phyloP scores from a whole-genome alignment of 2,329 filamentous ascomycete species.

The Stenocarpella maydis region DNA sequence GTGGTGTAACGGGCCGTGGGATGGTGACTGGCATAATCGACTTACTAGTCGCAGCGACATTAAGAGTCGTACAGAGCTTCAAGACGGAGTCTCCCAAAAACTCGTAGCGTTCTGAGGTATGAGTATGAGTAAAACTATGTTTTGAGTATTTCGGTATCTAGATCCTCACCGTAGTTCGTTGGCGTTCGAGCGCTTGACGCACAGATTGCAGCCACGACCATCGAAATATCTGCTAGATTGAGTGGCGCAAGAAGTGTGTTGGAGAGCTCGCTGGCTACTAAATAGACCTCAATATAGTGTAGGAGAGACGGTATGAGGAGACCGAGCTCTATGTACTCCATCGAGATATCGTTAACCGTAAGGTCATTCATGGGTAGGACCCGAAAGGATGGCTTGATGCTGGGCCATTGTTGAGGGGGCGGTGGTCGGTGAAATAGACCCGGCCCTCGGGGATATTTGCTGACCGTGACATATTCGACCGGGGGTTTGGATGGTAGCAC shows the following conservation, averaged over 20 bases:
- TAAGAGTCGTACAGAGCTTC: constrained; percentile 75
- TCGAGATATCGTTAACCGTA: constrained; percentile 56
- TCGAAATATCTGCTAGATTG: constrained; percentile 58
- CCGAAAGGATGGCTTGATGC: constrained; percentile 52
- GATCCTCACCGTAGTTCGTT: constrained; percentile 80
- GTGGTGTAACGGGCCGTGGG: too few relatives aligned
- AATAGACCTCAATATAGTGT: constrained; percentile 70
- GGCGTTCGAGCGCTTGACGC: constrained; percentile 66
- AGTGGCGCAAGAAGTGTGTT: constrained; percentile 62
- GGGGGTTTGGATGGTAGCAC: constrained; percentile 56
- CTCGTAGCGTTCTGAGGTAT: too few relatives aligned
- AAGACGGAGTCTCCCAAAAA: constrained; percentile 87
- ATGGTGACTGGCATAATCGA: too few relatives aligned
- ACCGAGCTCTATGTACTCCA: constrained; percentile 57
- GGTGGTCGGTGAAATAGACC: constrained; percentile 64
- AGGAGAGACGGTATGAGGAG: constrained; percentile 77
- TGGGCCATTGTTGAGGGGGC: constrained; percentile 37
- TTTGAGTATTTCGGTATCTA: too few relatives aligned
- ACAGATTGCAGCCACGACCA: constrained; percentile 75
- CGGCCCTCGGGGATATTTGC: constrained; percentile 60
- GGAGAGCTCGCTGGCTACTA: constrained; percentile 70
- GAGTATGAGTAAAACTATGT: too few relatives aligned
- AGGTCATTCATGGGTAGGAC: constrained; percentile 59
- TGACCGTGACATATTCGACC: constrained; percentile 56
- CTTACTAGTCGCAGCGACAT: constrained; percentile 65